phyloP scores from a whole-genome alignment of 2,329 filamentous ascomycete species.

The Beauveria sp. region DNA sequence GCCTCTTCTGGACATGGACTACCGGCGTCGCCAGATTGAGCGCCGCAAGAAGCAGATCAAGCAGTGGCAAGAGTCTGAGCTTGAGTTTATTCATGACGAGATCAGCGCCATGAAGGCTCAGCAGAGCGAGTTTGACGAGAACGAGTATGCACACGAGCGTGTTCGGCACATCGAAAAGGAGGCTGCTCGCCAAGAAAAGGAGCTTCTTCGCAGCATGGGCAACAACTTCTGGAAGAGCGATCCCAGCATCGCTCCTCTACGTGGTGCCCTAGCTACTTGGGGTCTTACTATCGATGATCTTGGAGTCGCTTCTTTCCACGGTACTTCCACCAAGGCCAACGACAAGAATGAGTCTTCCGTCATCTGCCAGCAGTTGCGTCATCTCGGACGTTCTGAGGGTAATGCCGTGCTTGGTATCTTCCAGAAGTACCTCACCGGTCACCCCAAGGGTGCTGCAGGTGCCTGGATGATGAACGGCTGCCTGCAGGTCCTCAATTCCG shows the following conservation, averaged over 20 bases:
- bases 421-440: conserved; percentile 98
- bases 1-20: conserved; percentile 93
- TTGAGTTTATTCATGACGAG: conserved; percentile 89
- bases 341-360: conserved; percentile 99
- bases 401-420: conserved; percentile 95
- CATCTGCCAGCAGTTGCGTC: conserved; percentile 90
- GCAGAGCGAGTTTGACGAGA: conserved; percentile 65
- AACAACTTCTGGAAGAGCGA: conserved; percentile 99
- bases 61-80: conserved; percentile 91
- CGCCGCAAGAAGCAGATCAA: conserved; percentile 90
- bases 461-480: conserved; percentile 99
- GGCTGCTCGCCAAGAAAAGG: conserved; percentile 83
- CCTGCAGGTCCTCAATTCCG: conserved; percentile 88
- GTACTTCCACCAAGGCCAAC: conserved; percentile 95
- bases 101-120: conserved; percentile 83
- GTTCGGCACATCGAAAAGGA: conserved; percentile 78
- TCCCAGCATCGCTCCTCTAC: conserved; percentile 84
- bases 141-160: conserved; percentile 80
- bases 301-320: conserved; percentile 94
- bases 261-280: conserved; percentile 94
- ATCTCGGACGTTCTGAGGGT: conserved; percentile 91
- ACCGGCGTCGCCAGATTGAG: conserved; percentile 90
- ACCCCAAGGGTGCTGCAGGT: conserved; percentile 97
- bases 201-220: conserved; percentile 83
- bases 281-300: conserved; percentile 96